These are phyloP conservation scores for Aspergillus coremiiformis DNA, from an alignment of 495 filamentous ascomycete genomes.

Conservation along the genomic window DNA sequence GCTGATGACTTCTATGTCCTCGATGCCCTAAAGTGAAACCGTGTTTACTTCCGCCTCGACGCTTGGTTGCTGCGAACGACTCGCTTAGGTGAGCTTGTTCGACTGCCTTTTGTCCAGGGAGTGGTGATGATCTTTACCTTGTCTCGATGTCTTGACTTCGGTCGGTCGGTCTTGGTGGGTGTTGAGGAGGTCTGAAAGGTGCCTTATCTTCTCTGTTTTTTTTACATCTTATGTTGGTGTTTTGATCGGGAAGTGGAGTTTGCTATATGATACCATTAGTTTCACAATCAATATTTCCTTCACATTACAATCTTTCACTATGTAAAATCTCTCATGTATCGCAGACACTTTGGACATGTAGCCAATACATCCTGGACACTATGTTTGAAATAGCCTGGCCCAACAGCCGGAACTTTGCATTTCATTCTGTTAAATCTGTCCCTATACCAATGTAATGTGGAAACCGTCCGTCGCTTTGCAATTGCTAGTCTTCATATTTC, in stretches of 20 bases:
- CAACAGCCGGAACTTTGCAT: no score
- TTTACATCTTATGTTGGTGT: conserved; percentile 25
- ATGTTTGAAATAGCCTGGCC: no score
- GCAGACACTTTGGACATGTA: no score
- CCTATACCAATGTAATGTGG: no score
- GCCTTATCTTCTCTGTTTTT: conserved; percentile 21
- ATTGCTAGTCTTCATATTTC: not conserved
- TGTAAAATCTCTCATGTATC: no score
- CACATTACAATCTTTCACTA: no score
- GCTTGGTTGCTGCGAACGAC: conserved; percentile 16
- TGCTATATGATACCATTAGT: no score
- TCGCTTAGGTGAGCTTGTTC: conserved; percentile 12
- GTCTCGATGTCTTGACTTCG: conserved; percentile 53
- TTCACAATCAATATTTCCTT: no score
- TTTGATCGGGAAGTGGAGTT: not conserved
- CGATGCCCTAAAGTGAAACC: conserved; percentile 66
- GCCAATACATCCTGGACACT: no score
- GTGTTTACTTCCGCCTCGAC: conserved; percentile 52
- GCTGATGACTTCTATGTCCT: conserved; percentile 63
- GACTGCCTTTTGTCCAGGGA: conserved; percentile 40
- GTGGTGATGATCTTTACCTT: conserved; percentile 70
- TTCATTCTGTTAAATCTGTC: no score
- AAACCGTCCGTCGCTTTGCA: not conserved
- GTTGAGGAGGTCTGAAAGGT: conserved; percentile 67
- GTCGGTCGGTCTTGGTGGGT: conserved; percentile 57